Conservation (phyloP, 2,329 filamentous ascomycete genomes). For the Pseudocercospora fuligena region DNA sequence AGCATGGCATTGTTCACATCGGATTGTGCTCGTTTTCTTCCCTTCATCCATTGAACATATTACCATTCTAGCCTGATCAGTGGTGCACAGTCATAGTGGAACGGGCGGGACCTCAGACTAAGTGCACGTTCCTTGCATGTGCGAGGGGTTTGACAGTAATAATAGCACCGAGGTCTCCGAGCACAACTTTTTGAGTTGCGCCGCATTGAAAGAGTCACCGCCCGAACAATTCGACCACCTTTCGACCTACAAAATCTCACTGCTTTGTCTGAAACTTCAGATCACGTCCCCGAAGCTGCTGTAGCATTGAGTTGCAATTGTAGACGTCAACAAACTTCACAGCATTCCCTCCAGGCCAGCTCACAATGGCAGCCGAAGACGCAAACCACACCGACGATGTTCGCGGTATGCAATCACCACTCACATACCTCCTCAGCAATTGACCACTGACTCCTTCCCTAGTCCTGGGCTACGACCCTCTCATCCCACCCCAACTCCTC, state of each 20-base stretch:
- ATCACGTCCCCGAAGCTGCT: neutral
- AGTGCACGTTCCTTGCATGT: slow-evolving; percentile 6
- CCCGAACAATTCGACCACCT: neutral
- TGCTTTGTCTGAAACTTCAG: neutral
- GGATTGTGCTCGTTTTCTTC: too few species aligned
- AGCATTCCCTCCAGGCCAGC: neutral
- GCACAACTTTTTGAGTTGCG: neutral
- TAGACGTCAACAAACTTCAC: neutral
- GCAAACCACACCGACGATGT: slow-evolving; percentile 53
- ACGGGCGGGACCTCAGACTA: too few species aligned
- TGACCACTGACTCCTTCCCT: slow-evolving; percentile 19
- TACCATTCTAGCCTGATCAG: neutral
- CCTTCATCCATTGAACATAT: neutral
- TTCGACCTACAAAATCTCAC: neutral
- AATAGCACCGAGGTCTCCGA: neutral
- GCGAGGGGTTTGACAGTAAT: neutral
- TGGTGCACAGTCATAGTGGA: neutral
- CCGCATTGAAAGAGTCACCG: slow-evolving; percentile 8
- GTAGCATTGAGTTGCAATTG: neutral
- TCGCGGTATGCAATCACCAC: slow-evolving; percentile 50
- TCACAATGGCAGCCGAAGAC: slow-evolving; percentile 27
- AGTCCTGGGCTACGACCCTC: slow-evolving; percentile 93
- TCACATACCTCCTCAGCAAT: slow-evolving; percentile 1
- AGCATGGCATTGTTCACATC: neutral
- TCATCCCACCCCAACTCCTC: slow-evolving; percentile 87